Evolutionary conservation across 2,329 filamentous ascomycete genomes (phyloP), one percentile per base, ranked within the genome.

Genomic region (Arthrobotrys sphaeroides): DNA sequence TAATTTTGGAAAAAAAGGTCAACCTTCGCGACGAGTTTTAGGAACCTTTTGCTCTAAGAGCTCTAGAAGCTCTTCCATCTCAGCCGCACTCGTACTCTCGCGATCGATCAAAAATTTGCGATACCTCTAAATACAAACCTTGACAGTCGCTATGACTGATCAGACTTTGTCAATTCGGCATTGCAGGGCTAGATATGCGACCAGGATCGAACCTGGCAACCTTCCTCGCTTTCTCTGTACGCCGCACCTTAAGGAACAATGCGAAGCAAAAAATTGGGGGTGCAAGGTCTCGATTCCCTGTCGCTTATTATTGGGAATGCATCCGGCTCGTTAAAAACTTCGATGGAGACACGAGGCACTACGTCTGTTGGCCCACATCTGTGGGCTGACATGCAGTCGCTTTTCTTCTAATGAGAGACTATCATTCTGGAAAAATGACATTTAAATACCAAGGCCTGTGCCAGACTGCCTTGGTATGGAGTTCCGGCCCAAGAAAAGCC

Each of bases 341-440:
- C 45, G n/a, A 53, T n/a, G 31, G 49, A 38, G 9, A 26, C 47
- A 45, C 40, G 10, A 13, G 43, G 10, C n/a, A 26, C 24, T 47
- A 47, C 43, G 43, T 33, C 31, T 6, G 7, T 33, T 47, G 43
- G 22, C 22, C 64, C 59, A 61, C 60, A 60, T 31, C 49, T 68
- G 69, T 42, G 24, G 60, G 60, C 61, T 73, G 62, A 73, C 62
- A 73, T 73, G 61, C 61, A 73, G 51, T 40, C 18, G 33, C 51
- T 18, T 51, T 40, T 22, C 26, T 26, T 31, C 20, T 51, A 53
- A 45, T 45, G 60, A 65, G 28, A 51, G 40, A 18, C 28, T n/a
- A 20, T 20, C 24, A 43, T 43, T 40, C 36, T 2, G 12, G 16
- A 43, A 22, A 18, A 43, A 43, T 7, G 5, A 2, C 12, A 40